Percentiles rank a stretch among this genome's conserved stretches.
phyloP scores from a whole-genome alignment of 2,329 filamentous ascomycete species.

The Penicillium sp. region DNA sequence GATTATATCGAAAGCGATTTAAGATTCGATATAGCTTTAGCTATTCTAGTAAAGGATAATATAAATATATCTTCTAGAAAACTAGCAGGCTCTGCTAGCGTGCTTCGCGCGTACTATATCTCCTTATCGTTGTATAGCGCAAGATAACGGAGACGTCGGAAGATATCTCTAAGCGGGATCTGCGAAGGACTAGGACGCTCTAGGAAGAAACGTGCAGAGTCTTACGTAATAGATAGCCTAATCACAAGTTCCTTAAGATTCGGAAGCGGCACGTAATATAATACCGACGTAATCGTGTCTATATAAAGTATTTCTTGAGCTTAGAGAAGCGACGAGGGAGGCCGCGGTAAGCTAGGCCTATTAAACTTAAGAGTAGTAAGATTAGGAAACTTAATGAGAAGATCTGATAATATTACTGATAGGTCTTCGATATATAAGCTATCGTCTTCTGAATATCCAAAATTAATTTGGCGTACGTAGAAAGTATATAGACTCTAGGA shows the following conservation, averaged over 20 bases:
- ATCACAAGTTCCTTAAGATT: not conserved
- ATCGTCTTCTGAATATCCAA: not conserved
- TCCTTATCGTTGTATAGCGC: not conserved
- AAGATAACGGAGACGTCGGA: not conserved
- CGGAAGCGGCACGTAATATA: not conserved
- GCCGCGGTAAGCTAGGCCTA: not conserved
- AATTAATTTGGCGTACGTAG: not conserved
- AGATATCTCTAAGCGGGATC: not conserved
- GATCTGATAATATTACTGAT: not conserved
- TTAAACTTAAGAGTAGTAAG: not conserved
- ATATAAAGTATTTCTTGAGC: not conserved
- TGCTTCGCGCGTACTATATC: not conserved
- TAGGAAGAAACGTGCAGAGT: not conserved
- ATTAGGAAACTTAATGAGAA: not conserved
- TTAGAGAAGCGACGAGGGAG: not conserved
- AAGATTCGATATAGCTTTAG: not conserved
- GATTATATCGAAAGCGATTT: not conserved
- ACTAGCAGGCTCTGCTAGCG: not conserved
- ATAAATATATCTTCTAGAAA: not conserved
- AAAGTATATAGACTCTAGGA: not conserved
- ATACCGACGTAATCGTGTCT: not conserved
- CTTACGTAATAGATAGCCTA: not conserved
- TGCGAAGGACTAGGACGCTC: not conserved
- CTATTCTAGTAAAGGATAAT: not conserved
- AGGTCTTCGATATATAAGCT: not conserved